Conservation (phyloP, 78 protist genomes). For the Anaeramoeba flamelloides region DNA sequence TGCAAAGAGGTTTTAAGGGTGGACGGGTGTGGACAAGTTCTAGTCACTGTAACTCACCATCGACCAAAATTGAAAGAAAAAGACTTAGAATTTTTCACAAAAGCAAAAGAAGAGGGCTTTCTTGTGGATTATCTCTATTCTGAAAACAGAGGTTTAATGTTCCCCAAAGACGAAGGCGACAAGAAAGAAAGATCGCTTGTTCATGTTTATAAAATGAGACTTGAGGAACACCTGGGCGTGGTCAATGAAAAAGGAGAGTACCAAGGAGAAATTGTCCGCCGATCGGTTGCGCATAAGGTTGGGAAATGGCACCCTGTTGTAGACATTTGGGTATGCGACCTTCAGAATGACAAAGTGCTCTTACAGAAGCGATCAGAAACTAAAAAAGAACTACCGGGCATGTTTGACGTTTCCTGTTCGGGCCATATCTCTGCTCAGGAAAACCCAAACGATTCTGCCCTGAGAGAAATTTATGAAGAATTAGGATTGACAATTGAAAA, state of each 20-base stretch:
- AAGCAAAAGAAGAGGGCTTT: not conserved
- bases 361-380: not conserved
- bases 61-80: slow-evolving; percentile 6
- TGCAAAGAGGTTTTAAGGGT: slow-evolving; percentile 6
- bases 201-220: not conserved
- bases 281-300: not conserved
- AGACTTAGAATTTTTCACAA: not conserved
- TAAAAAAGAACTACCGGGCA: not conserved
- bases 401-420: not conserved
- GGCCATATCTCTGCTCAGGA: not conserved
- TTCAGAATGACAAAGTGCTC: not conserved
- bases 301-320: not conserved
- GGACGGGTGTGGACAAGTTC: not conserved
- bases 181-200: not conserved
- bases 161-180: not conserved
- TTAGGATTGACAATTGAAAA: not conserved
- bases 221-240: not conserved
- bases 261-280: not conserved
- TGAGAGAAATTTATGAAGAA: not conserved
- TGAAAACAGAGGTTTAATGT: not conserved
- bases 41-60: slow-evolving; percentile 8
- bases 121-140: not conserved
- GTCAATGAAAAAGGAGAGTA: not conserved
- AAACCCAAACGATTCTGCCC: not conserved
- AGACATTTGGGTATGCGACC: not conserved